phyloP scores from a whole-genome alignment of 768 basidiomycete genomes.

The Lentinula edodes region DNA sequence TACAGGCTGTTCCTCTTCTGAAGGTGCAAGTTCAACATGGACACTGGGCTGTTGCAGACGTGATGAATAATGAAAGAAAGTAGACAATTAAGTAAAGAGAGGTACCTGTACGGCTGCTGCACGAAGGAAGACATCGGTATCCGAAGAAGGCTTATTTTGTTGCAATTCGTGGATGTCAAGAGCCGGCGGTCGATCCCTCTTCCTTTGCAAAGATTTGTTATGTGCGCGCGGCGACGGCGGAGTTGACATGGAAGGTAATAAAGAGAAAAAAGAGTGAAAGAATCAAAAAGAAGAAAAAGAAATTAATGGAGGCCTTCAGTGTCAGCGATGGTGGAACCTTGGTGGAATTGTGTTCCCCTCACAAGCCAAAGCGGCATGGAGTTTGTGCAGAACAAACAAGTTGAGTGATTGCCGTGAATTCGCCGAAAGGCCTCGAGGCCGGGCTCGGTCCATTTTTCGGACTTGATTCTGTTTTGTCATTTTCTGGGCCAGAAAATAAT shows the following conservation, averaged over 20 bases:
- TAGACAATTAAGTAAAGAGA: conserved; percentile 11
- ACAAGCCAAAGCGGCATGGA: background rate
- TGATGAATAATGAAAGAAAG: conserved; percentile 14
- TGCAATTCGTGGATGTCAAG: conserved; percentile 38
- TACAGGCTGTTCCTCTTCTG: conserved; percentile 30
- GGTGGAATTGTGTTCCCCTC: background rate
- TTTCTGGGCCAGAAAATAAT: background rate
- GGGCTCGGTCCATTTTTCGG: background rate
- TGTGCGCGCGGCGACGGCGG: conserved; percentile 35
- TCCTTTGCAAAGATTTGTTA: conserved; percentile 32
- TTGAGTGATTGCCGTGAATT: background rate
- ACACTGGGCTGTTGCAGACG: conserved; percentile 26
- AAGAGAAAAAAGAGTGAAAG: conserved; percentile 19
- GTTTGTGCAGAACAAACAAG: background rate
- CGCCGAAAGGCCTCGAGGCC: background rate
- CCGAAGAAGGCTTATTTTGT: conserved; percentile 28
- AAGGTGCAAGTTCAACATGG: conserved; percentile 41
- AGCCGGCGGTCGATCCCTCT: conserved; percentile 47
- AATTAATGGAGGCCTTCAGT: background rate
- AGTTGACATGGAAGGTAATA: conserved; percentile 36
- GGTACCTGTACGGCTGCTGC: conserved; percentile 29
- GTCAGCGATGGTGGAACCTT: background rate
- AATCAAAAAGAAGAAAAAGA: conserved; percentile 11
- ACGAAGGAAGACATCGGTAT: conserved; percentile 34
- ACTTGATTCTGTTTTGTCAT: background rate